Conservation (phyloP, 176 grass and related monocot species). For the Stipa capillata region DNA sequence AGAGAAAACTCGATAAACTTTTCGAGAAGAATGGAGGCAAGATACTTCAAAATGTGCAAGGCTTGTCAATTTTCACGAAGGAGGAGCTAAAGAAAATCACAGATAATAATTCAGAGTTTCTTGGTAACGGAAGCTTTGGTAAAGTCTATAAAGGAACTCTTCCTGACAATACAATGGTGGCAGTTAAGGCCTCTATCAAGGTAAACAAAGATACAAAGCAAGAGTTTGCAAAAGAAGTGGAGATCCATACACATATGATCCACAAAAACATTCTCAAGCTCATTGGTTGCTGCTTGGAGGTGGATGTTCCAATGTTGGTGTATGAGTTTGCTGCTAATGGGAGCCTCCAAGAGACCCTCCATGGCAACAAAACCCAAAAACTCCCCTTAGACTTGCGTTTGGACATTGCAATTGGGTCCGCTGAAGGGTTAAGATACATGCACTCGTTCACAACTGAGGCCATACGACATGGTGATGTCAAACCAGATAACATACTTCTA, state of each 20-base stretch:
- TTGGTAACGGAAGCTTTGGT: background rate
- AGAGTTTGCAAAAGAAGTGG: background rate
- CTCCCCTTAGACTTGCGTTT: background rate
- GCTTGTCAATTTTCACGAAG: background rate
- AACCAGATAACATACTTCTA: slow-evolving; percentile 16
- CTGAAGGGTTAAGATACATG: background rate
- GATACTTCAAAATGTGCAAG: background rate
- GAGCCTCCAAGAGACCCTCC: background rate
- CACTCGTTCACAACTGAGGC: background rate
- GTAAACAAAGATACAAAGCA: background rate
- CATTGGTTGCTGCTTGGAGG: background rate
- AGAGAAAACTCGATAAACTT: background rate
- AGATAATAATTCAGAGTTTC: background rate
- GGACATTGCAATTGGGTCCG: background rate
- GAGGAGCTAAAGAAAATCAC: background rate
- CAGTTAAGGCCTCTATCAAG: background rate
- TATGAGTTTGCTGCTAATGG: slow-evolving; percentile 7
- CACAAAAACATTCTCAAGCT: background rate
- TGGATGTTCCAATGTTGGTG: slow-evolving; percentile 2
- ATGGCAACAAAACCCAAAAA: background rate
- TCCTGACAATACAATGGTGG: background rate
- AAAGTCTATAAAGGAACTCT: slow-evolving; percentile 7
- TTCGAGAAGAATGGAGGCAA: background rate
- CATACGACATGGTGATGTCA: slow-evolving; percentile 14
- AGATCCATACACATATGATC: background rate